Conservation (phyloP, 2,329 filamentous ascomycete species). For the Cytospora paraplurivora region DNA sequence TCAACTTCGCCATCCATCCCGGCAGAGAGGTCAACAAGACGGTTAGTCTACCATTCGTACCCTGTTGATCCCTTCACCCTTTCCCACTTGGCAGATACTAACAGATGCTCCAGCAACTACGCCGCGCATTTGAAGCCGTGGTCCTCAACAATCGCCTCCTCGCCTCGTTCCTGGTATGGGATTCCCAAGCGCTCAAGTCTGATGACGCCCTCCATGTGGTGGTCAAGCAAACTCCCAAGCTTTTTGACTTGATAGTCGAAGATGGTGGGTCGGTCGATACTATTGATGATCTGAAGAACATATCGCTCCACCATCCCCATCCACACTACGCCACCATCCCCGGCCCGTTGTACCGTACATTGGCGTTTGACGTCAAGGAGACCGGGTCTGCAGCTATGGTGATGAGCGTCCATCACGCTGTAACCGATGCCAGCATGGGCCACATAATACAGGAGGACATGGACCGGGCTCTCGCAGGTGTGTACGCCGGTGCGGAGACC, state of each 20-base stretch:
- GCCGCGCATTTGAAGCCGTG: constrained; percentile 19
- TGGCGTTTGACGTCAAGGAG: constrained; percentile 22
- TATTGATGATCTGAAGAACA: constrained; percentile 9
- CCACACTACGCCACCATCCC: constrained; percentile 19
- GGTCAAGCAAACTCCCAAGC: constrained; percentile 15
- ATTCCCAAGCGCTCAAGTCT: neutral
- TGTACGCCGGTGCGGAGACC: constrained; percentile 5
- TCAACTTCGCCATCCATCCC: constrained; percentile 18
- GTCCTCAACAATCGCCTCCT: constrained; percentile 24
- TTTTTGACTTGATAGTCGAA: constrained; percentile 21
- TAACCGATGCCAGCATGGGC: constrained; percentile 18
- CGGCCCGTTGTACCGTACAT: constrained; percentile 17
- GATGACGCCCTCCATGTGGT: constrained; percentile 22
- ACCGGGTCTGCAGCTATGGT: constrained; percentile 15
- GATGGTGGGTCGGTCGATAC: constrained; percentile 13
- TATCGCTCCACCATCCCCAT: constrained; percentile 12
- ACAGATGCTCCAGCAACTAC: constrained; percentile 11
- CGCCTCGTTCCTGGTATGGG: constrained; percentile 25
- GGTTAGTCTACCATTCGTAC: neutral
- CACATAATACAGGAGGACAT: constrained; percentile 20
- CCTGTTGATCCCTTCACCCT: too few species aligned
- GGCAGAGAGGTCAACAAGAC: constrained; percentile 5
- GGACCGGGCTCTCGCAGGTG: constrained; percentile 10
- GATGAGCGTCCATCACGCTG: constrained; percentile 9
- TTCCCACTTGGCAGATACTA: neutral